Evolutionary conservation across 805 yeast genomes (phyloP).

Genomic region (Zygosaccharomyces lentus): DNA sequence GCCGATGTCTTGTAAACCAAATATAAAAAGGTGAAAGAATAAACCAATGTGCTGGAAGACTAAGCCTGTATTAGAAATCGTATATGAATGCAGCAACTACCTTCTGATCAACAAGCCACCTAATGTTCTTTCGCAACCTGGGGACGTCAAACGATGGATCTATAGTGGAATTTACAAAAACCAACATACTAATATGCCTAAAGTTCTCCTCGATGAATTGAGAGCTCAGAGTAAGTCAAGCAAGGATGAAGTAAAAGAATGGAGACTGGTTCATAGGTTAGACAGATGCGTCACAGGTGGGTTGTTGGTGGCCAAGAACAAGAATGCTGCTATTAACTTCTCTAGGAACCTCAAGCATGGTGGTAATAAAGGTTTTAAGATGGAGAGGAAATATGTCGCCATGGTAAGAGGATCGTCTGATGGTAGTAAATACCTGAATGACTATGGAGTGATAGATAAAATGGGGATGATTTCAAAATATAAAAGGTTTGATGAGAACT

Average conservation of each 20-base stretch:
- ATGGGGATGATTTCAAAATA: constrained; percentile 20
- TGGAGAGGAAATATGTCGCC: constrained; percentile 38
- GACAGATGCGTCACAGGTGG: constrained; percentile 43
- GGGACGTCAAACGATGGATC: constrained; percentile 15
- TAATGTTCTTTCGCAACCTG: constrained; percentile 35
- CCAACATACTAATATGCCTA: constrained; percentile 6
- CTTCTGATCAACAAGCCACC: constrained; percentile 38
- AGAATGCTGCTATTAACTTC: constrained; percentile 34
- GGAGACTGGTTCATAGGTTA: constrained; percentile 38
- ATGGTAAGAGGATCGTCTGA: constrained; percentile 13
- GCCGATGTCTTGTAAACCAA: background rate
- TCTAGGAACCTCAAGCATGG: constrained; percentile 34
- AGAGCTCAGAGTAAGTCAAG: constrained; percentile 5
- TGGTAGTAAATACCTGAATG: background rate
- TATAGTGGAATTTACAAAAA: background rate
- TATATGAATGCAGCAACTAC: constrained; percentile 23
- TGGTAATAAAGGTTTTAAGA: constrained; percentile 35
- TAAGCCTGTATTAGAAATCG: constrained; percentile 9
- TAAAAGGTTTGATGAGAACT: constrained; percentile 17
- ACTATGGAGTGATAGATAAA: constrained; percentile 11
- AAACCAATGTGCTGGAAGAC: background rate
- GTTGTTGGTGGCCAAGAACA: constrained; percentile 35
- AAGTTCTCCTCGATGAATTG: constrained; percentile 22
- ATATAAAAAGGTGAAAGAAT: background rate
- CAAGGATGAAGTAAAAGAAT: constrained; percentile 2